phyloP scores from a whole-genome alignment of 352 stramenopile species.

The Pythium phragmitis region DNA sequence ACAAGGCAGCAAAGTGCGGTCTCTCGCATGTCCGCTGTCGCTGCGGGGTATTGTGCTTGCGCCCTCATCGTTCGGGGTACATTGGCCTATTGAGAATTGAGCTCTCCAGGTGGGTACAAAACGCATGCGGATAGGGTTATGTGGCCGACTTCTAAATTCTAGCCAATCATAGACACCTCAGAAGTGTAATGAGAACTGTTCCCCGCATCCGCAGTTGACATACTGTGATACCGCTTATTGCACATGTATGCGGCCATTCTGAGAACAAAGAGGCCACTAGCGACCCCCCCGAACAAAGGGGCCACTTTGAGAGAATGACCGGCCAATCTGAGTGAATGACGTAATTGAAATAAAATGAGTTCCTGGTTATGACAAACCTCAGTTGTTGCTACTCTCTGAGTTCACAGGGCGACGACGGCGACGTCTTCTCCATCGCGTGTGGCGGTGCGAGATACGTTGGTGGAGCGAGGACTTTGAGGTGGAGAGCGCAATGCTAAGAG shows the following conservation, averaged over 20 bases:
- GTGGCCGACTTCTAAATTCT: neutral
- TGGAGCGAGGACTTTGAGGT: neutral
- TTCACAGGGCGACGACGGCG: constrained; percentile 4
- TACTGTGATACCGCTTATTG: too few species aligned
- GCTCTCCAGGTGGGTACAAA: constrained; percentile 2
- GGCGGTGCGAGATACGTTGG: too few species aligned
- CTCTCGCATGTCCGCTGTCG: neutral
- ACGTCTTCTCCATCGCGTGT: neutral
- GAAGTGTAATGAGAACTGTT: too few species aligned
- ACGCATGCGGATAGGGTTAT: neutral
- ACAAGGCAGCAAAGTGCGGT: neutral
- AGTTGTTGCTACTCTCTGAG: neutral
- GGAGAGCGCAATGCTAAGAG: neutral
- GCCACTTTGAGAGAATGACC: too few species aligned
- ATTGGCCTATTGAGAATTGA: neutral
- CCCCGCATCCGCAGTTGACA: too few species aligned
- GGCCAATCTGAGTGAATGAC: too few species aligned
- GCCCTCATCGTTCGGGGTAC: neutral
- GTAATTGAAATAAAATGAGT: too few species aligned
- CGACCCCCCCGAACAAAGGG: too few species aligned
- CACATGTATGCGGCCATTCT: too few species aligned
- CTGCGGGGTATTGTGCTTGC: neutral
- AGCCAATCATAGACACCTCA: too few species aligned
- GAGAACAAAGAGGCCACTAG: too few species aligned
- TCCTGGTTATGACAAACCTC: too few species aligned